Conservation (phyloP, 805 yeast genomes). For the Kuraishia borneana region DNA sequence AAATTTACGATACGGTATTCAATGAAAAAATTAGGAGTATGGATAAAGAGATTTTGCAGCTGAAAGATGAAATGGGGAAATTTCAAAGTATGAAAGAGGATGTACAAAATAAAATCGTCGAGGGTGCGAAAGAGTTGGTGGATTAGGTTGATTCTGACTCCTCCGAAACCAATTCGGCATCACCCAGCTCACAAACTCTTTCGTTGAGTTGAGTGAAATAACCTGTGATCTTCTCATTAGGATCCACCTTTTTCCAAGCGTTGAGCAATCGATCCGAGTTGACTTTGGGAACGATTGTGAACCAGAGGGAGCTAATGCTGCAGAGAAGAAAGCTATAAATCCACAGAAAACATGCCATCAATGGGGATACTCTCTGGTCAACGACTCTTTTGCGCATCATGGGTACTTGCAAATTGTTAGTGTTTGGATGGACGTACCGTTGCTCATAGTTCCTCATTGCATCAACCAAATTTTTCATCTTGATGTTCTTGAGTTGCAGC, state of each 20-base stretch:
- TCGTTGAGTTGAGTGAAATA: background rate
- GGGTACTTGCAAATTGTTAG: background rate
- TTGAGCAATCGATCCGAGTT: conserved; percentile 1
- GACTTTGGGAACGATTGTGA: conserved; percentile 2
- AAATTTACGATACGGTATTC: conserved; percentile 1
- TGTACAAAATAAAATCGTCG: background rate
- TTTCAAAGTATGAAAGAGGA: background rate
- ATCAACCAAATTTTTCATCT: conserved; percentile 30
- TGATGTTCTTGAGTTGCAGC: conserved; percentile 20
- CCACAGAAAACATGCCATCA: background rate
- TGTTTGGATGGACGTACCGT: background rate
- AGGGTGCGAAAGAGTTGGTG: background rate
- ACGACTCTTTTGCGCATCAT: background rate
- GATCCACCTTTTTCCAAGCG: conserved; percentile 3
- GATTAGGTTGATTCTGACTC: background rate
- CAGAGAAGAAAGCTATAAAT: background rate
- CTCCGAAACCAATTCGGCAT: background rate
- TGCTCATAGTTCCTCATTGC: conserved; percentile 22
- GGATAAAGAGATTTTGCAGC: background rate
- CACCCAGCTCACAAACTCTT: background rate
- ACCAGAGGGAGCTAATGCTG: conserved; percentile 1
- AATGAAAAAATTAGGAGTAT: conserved; percentile 2
- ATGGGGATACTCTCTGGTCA: background rate
- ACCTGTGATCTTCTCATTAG: conserved; percentile 2
- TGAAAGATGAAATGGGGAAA: background rate